Evolutionary conservation across 371 early-diverging fungal species (phyloP), one percentile per base, ranked within the genome.

Genomic region (Hamiltosporidium magnivora): DNA sequence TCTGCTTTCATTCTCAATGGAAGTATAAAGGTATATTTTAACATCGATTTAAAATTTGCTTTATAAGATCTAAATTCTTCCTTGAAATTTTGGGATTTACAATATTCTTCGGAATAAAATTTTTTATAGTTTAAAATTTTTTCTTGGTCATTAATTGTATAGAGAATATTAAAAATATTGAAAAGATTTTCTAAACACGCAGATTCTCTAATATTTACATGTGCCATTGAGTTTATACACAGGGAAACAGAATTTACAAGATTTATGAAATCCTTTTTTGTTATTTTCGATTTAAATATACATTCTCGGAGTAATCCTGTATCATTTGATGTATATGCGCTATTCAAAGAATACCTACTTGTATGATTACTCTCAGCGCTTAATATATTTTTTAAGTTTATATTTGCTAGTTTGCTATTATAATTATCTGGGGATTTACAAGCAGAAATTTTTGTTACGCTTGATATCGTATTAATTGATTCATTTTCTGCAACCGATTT

Each of bases 1-100:
- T 82, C 80, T 49, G 78, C 69, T 53, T 82, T 82, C 11, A 67
- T 66, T 25, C 69, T 37, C 46, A 81, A 54, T n/a, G 79, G 79
- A n/a, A 81, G 53, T 54, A 75, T 74, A 63, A 75, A 78, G 0
- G 66, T 64, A 62, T 74, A 79, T 44, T 72, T 66, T 37, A 81
- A 59, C 37, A 75, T 54, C 43, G 74, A 68, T 39, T 70, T 70
- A 3, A 11, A 44, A 56, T 73, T 74, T 25, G 68, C 56, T 44
- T 75, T 75, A 41, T 65, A 63, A 68, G 63, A 67, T 43, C 61
- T 75, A 40, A 67, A 64, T 66, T 81, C 82, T 9, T 68, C 71
- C 55, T 79, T 76, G 54, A 77, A 70, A 64, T 79, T 73, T 6
- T 78, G 73, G 11, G 49, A 67, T 41, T 58, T 43, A 40, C 68